Evolutionary conservation across 2,329 filamentous ascomycete species (phyloP).

Genomic region (Chalaropsis ovoidea): DNA sequence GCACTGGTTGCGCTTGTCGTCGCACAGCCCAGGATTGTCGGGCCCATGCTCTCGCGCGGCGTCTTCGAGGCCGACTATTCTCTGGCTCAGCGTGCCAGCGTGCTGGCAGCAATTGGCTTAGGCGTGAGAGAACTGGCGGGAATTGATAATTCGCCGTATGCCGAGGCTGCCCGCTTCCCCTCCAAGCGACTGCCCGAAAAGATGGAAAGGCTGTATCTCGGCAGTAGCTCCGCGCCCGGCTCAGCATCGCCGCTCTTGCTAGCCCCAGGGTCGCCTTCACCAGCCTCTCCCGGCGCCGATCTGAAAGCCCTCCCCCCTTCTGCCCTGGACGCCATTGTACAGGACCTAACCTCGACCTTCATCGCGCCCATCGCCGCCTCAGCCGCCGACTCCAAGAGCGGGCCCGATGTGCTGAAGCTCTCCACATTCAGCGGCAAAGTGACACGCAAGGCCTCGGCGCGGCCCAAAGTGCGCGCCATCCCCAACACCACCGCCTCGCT

Average conservation of each 20-base stretch:
- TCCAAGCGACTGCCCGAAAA: slow-evolving; percentile 67
- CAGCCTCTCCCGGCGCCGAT: slow-evolving; percentile 30
- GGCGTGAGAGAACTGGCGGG: slow-evolving; percentile 78
- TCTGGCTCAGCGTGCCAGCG: slow-evolving; percentile 66
- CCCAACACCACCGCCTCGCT: slow-evolving; percentile 70
- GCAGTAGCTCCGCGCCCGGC: slow-evolving; percentile 29
- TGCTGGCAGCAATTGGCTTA: slow-evolving; percentile 74
- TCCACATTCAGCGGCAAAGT: slow-evolving; percentile 59
- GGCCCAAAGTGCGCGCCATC: slow-evolving; percentile 45
- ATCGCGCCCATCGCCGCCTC: slow-evolving; percentile 71
- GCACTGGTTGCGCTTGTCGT: slow-evolving; percentile 73
- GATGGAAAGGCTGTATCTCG: slow-evolving; percentile 60
- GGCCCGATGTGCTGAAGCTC: slow-evolving; percentile 77
- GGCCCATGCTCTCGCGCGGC: slow-evolving; percentile 69
- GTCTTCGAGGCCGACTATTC: slow-evolving; percentile 93
- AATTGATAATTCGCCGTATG: slow-evolving; percentile 49
- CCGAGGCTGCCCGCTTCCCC: slow-evolving; percentile 53
- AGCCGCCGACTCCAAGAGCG: slow-evolving; percentile 68
- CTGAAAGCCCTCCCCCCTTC: slow-evolving; percentile 46
- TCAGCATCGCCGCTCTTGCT: slow-evolving; percentile 18
- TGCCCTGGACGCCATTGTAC: slow-evolving; percentile 58
- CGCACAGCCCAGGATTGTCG: slow-evolving; percentile 66
- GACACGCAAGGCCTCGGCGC: slow-evolving; percentile 39
- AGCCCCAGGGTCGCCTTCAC: slow-evolving; percentile 23
- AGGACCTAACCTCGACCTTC: slow-evolving; percentile 58